These are phyloP conservation scores for Diaporthe sp. DNA, from an alignment of 2,329 filamentous ascomycete genomes.

Conservation along the genomic window DNA sequence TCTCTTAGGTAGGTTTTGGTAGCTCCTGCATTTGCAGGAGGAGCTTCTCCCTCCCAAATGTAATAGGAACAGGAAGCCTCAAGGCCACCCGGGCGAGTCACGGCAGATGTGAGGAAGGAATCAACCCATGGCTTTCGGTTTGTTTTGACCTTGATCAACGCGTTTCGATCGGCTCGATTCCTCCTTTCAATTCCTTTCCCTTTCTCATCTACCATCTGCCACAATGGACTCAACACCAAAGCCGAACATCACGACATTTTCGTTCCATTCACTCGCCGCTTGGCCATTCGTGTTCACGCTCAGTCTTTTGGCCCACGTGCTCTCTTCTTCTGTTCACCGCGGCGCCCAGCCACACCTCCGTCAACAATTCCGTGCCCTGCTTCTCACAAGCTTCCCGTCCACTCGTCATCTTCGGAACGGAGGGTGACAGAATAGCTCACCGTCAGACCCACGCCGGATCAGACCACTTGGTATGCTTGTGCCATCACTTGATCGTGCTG, in stretches of 20 bases:
- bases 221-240: not conserved
- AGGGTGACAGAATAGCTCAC: not conserved
- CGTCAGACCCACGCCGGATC: not conserved
- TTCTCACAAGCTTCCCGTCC: not conserved
- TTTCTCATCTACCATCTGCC: not conserved
- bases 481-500: not conserved
- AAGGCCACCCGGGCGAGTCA: not conserved
- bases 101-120: not conserved
- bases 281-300: not conserved
- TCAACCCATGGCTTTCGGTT: not conserved
- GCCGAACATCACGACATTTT: not conserved
- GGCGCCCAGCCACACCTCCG: not conserved
- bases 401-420: not conserved
- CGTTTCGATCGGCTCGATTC: not conserved
- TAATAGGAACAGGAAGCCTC: not conserved
- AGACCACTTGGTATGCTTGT: not conserved
- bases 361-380: not conserved
- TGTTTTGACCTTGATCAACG: conserved; percentile 8
- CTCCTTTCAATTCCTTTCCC: not conserved
- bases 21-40: not conserved
- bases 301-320: not conserved
- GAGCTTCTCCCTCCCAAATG: not conserved
- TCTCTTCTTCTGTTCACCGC: not conserved
- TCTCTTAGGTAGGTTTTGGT: not conserved
- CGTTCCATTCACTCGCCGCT: not conserved